A percentile compares a stretch with the other conserved stretches of the same genome.
These are phyloP conservation scores for Nothomitra cinnamomea DNA, from an alignment of 2,329 filamentous ascomycete genomes.

Conservation along the genomic window DNA sequence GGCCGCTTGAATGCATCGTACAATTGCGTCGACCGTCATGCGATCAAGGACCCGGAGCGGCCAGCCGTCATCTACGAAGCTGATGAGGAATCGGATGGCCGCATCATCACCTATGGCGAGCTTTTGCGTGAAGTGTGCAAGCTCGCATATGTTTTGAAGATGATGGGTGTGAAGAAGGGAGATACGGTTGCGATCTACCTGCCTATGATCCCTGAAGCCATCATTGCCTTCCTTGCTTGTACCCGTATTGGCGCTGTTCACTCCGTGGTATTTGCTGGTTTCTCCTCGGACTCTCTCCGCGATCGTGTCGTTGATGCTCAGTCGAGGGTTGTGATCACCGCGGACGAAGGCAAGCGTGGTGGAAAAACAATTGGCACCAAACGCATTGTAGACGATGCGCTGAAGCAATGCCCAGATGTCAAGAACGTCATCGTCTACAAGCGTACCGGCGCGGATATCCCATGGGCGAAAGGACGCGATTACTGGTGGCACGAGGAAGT, in stretches of 20 bases:
- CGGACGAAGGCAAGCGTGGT: constrained; percentile 93
- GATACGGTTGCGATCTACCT: constrained; percentile 95
- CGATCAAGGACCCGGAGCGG: constrained; percentile 83
- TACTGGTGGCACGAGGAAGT: constrained; percentile 98
- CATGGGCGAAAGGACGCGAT: constrained; percentile 78
- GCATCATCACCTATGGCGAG: constrained; percentile 82
- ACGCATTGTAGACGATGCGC: constrained; percentile 95
- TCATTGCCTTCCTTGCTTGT: constrained; percentile 83
- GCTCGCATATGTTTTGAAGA: constrained; percentile 73
- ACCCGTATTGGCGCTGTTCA: constrained; percentile 86
- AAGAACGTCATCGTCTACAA: constrained; percentile 79
- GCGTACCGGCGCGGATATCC: constrained; percentile 83
- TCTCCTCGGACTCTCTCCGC: constrained; percentile 88
- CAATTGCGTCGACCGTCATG: constrained; percentile 95
- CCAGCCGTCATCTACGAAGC: constrained; percentile 98
- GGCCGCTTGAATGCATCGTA: constrained; percentile 88
- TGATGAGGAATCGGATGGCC: constrained; percentile 74
- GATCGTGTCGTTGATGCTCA: constrained; percentile 86
- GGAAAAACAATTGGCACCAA: constrained; percentile 96
- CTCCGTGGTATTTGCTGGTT: constrained; percentile 94
- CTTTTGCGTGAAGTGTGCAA: constrained; percentile 82
- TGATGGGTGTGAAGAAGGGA: constrained; percentile 92
- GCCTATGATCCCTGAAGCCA: constrained; percentile 94
- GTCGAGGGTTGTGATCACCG: constrained; percentile 88
- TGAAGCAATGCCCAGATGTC: constrained; percentile 89